phyloP scores from a whole-genome alignment of 2,329 filamentous ascomycete species.

The Alternaria longipes region DNA sequence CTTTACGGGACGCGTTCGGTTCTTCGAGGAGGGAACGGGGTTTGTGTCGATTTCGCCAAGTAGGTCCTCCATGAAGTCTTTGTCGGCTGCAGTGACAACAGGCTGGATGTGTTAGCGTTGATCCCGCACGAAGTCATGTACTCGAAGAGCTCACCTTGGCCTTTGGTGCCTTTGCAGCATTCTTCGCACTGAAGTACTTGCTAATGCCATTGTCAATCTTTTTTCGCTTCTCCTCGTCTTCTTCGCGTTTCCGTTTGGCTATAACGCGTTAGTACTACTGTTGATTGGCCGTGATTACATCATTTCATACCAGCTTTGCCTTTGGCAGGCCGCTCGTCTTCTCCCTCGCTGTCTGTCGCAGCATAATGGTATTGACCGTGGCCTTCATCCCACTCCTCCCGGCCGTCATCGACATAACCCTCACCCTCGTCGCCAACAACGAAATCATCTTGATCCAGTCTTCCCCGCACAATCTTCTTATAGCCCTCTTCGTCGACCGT shows the following conservation, averaged over 20 bases:
- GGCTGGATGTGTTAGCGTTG: constrained; percentile 60
- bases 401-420: constrained; percentile 94
- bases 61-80: constrained; percentile 84
- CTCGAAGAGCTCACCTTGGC: constrained; percentile 72
- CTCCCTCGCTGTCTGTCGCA: constrained; percentile 76
- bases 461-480: constrained; percentile 90
- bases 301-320: constrained; percentile 65
- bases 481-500: constrained; percentile 97
- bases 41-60: constrained; percentile 90
- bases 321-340: constrained; percentile 69
- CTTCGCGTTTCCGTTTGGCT: constrained; percentile 89
- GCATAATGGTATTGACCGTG: constrained; percentile 71
- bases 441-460: constrained; percentile 94
- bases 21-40: constrained; percentile 63
- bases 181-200: constrained; percentile 89
- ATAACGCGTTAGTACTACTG: constrained; percentile 28
- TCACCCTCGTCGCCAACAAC: constrained; percentile 98
- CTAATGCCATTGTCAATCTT: constrained; percentile 91
- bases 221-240: constrained; percentile 84
- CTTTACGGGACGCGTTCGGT: constrained; percentile 71
- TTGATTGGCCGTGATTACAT: constrained; percentile 1
- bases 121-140: background rate
- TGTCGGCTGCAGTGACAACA: constrained; percentile 83
- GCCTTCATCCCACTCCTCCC: constrained; percentile 76
- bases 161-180: constrained; percentile 71